Base-by-base conservation (phyloP, 2,329 filamentous ascomycete species). In the Geosmithia putterillii region DNA sequence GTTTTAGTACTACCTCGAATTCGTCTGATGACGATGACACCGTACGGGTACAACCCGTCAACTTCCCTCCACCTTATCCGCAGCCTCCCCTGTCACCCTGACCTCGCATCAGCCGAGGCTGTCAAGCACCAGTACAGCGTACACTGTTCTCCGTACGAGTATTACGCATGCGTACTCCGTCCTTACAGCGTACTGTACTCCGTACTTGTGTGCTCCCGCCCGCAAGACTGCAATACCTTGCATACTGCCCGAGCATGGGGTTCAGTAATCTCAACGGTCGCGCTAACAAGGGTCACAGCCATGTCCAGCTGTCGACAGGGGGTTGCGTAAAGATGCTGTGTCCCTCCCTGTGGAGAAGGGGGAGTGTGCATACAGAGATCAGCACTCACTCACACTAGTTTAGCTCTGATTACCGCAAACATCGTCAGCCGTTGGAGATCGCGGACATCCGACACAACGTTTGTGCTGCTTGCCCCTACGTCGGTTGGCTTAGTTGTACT, bases 181-280 rank as follows among this genome's bases (percentile, higher is more conserved):
- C n/a, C n/a, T n/a, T n/a, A n/a, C n/a, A 32, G 28, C 15, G 28
- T 32, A 32, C 28, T 32, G 28, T 32, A 32, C 28, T 32, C 28
- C 28, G 28, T 32, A 32, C 28, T 8, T 32, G 28, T 8, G 28
- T 32, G 8, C 28, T 8, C 15, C 28, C 28, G 28, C 28, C 28
- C n/a, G n/a, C n/a, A n/a, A n/a, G n/a, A n/a, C n/a, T n/a, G 28
- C 23, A 32, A 12, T 32, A 12, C 28, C 28, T 32, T 32, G 28
- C 15, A 32, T 14, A 12, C 28, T 32, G 15, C 10, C 28, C 28
- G 28, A 32, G 28, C 28, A 32, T 12, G 28, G 28, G 6, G 42
- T 43, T 43, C 15, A 43, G 42, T 43, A 43, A 43, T 43, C 42
- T 43, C 42, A 43, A 43, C 42, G 42, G 42, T 43, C 42, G 20